Conservation (phyloP, 1,139 yeast genomes). For the Nakaseomyces glabratus region DNA sequence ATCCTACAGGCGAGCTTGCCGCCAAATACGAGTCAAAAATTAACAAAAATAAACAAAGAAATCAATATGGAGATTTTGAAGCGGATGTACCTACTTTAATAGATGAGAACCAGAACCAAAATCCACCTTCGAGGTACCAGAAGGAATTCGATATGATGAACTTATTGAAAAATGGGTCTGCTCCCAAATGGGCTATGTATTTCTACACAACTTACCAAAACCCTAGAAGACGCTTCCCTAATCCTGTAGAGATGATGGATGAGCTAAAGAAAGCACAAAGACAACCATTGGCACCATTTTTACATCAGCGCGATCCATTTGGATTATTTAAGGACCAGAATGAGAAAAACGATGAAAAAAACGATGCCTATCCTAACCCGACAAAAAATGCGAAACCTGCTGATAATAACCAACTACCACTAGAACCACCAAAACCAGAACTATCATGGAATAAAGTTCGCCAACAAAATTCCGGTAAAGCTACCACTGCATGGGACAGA, state of each 20-base stretch:
- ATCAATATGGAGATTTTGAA: constrained; percentile 1
- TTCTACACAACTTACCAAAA: constrained; percentile 32
- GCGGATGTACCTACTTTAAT: constrained; percentile 4
- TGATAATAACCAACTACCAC: constrained; percentile 6
- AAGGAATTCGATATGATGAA: constrained; percentile 32
- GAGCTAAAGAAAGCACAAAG: constrained; percentile 21
- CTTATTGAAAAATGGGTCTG: constrained; percentile 29
- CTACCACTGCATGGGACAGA: constrained; percentile 22
- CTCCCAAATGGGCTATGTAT: constrained; percentile 34
- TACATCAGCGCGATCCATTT: constrained; percentile 33
- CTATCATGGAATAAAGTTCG: constrained; percentile 26
- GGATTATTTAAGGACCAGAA: constrained; percentile 29
- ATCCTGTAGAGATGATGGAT: constrained; percentile 30
- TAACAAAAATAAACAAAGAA: constrained; percentile 10
- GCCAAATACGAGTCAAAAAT: constrained; percentile 9
- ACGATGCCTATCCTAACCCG: background rate
- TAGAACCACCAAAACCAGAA: constrained; percentile 1
- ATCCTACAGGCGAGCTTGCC: constrained; percentile 16
- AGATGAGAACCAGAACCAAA: background rate
- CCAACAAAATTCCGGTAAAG: constrained; percentile 8
- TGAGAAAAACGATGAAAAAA: background rate
- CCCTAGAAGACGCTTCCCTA: constrained; percentile 33
- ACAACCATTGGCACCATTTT: constrained; percentile 13
- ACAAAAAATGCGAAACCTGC: background rate
- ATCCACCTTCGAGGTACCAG: constrained; percentile 13